These are phyloP conservation scores for Skeletonema menzelii DNA, from an alignment of 108 stramenopile genomes.

Conservation along the genomic window DNA sequence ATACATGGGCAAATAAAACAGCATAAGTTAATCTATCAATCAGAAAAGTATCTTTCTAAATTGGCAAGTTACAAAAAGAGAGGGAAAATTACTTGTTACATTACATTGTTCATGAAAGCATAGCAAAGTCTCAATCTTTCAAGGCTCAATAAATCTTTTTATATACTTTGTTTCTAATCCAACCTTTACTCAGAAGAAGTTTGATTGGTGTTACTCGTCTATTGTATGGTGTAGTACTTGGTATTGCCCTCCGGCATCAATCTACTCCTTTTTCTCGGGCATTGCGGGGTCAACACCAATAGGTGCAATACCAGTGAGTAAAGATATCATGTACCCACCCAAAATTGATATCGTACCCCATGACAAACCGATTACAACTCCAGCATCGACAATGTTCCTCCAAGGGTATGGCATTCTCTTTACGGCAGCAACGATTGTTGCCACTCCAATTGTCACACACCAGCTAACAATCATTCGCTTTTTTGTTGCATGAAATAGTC, in stretches of 20 bases:
- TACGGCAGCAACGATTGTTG: conserved; percentile 86
- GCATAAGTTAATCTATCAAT: too few relatives aligned
- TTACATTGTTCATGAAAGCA: too few relatives aligned
- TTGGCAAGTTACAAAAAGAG: too few relatives aligned
- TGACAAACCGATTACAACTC: conserved; percentile 91
- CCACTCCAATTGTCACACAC: conserved; percentile 84
- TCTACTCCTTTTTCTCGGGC: conserved; percentile 33
- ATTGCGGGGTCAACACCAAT: conserved; percentile 61
- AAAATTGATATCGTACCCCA: conserved; percentile 85
- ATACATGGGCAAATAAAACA: too few relatives aligned
- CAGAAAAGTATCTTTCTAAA: too few relatives aligned
- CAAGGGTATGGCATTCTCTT: conserved; percentile 89
- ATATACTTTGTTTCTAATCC: neutral
- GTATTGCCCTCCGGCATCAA: neutral
- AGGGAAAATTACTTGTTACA: too few relatives aligned
- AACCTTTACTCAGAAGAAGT: neutral
- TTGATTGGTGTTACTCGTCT: neutral
- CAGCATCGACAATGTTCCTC: conserved; percentile 94
- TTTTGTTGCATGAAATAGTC: conserved; percentile 88
- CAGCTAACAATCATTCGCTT: conserved; percentile 90
- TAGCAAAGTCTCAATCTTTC: neutral
- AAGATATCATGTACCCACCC: conserved; percentile 61
- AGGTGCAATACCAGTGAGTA: conserved; percentile 64
- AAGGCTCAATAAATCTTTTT: too few relatives aligned
- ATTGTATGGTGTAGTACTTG: neutral